Base-by-base conservation (phyloP, 768 basidiomycete species). In the Auricularia cornea region DNA sequence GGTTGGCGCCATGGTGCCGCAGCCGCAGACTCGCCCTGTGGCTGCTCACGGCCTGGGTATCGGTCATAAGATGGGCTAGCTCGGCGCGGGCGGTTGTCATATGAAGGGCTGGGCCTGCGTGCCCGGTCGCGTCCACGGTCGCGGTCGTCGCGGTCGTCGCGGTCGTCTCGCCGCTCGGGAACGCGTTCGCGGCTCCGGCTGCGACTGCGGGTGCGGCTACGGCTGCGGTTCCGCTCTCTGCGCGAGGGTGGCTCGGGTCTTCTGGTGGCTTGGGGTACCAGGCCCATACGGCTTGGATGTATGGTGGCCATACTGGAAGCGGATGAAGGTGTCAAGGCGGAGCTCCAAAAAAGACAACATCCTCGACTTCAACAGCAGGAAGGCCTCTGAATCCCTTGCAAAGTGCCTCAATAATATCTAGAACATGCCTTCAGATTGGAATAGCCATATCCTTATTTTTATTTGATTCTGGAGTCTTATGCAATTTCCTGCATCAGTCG, bases 211-310 rank as follows among this genome's bases (percentile, higher is more conserved):
- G n/a, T 74, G 51, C 74, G 72, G 30, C 69, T 65, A 32, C 73
- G 76, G 32, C 73, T 71, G 2, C 70, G 72, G 63, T 73, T n/a
- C 64, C 64, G 6, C 57, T 64, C 8, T 68, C 64, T 29, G 63
- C 3, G 2, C 70, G 63, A 44, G 68, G 66, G 5, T 14, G n/a
- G n/a, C n/a, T n/a, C n/a, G n/a, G n/a, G n/a, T n/a, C n/a, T n/a
- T n/a, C n/a, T n/a, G n/a, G 60, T 59, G 30, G 74, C 74, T 62
- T 75, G 82, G 41, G 87, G 85, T 23, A 90, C 85, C 3, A 90
- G 76, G 30, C 77, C 84, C 76, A 88, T 77, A 60, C 89, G 81
- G 11, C 88, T 89, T 29, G 89, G 89, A 68, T 90, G 89, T 4
- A 90, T 79, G 23, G 84, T 84, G 30, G 87, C 87, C 89, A 90